Evolutionary conservation across 805 yeast genomes (phyloP), one percentile per base, ranked within the genome.

Genomic region (Ogataea sp.): DNA sequence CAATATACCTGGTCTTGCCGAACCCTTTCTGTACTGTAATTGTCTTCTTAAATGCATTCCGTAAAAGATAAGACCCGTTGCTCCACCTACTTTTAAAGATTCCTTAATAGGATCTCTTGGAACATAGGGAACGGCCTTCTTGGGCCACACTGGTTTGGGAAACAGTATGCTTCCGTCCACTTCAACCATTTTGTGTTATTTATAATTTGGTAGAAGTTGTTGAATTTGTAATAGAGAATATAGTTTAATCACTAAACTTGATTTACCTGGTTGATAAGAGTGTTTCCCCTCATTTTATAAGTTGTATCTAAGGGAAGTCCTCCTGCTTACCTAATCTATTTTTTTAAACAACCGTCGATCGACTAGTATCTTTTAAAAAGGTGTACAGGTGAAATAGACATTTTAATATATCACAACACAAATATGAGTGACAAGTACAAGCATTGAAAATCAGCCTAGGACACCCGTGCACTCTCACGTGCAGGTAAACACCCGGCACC

Each of bases 1-100:
- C n/a, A 58, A 59, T 34, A 51, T 51, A 40, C 67, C 63, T 9
- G 67, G 65, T 54, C 66, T 57, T 2, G 64, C 60, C 10, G 64
- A 49, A 9, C 65, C 66, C 44, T 55, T 61, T 43, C 64, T 49
- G 34, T 53, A 55, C 43, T 62, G 66, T 25, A 61, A 36, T 39
- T 57, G 36, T 42, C 66, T 52, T 52, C 67, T 56, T 18, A 61
- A 41, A 32, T 62, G 65, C 59, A 56, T 58, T 40, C 64, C 67
- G 17, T 59, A 61, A 16, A 61, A 43, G 35, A 62, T 49, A 11
- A 61, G 39, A n/a, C 57, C 58, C 2, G 65, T 48, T 23, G 48
- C 56, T 11, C 53, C 29, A 6, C 51, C 44, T n/a, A 53, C 44
- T 37, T 59, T 60, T 21, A 47, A 40, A 11, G 61, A 46, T 29